Base-by-base conservation (phyloP, 1,139 yeast species). In the Zygosaccharomyces pseudobailii region DNA sequence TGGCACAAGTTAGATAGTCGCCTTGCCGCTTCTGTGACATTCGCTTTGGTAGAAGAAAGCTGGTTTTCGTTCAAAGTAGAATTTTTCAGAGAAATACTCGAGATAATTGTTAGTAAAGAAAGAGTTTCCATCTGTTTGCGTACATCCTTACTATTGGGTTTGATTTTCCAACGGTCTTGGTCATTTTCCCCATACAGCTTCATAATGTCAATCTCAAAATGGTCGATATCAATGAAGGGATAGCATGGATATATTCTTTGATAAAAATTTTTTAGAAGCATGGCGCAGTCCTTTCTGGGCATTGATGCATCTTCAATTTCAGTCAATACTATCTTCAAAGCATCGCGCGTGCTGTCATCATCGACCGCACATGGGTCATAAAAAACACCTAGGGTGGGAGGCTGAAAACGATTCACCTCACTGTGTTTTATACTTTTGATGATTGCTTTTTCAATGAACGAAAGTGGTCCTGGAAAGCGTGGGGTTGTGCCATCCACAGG, bases 221-320 rank as follows among this genome's bases (percentile, higher is more conserved):
- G 30, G 2, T 42, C 37, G n/a, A 58, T 54, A 23, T 58, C 61
- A 27, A 58, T 47, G 27, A 54, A 46, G 17, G 62, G 61, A 30
- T 36, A 53, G 36, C 56, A 51, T 27, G 61, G 62, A 35, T 58
- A 58, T 2, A 57, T 43, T 17, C 55, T 48, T 32, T 50, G 49
- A 39, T 57, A 58, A 36, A 58, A 58, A 6, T 46, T 40, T 24
- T 42, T 50, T 17, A 57, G 34, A 23, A 53, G 45, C 9, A 35
- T 25, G 32, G 53, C 45, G 6, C 50, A 35, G 4, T 52, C 51
- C 5, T 42, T 40, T 3, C 27, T 24, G 27, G 27, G 44, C 9
- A 42, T 9, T 32, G 52, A 23, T 3, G 46, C 40, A 5, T 42
- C 21, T 40, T 52, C 54, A 22, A 53, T 48, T 27, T 55, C 57